These are phyloP conservation scores for Botryotinia narcissicola DNA, from an alignment of 2,329 filamentous ascomycete species.

Conservation along the genomic window DNA sequence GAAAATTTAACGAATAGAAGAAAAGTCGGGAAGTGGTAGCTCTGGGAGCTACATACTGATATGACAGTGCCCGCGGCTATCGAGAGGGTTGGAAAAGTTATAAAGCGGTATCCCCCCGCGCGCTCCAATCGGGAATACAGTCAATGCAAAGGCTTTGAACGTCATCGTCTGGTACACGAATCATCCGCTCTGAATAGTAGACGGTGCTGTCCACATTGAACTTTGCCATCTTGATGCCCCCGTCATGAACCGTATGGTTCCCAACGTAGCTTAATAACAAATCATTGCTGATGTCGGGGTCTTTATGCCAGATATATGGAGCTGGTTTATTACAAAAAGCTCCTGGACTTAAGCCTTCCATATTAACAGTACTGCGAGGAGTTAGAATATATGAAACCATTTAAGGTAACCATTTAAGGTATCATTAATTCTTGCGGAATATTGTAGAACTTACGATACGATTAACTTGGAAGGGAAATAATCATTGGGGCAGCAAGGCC, in stretches of 20 bases:
- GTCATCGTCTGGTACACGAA: not conserved
- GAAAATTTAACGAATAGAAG: not conserved
- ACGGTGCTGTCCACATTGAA: not conserved
- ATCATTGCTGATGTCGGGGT: not conserved
- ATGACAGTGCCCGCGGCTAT: not conserved
- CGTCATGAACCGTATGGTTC: not conserved
- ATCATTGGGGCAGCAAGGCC: not conserved
- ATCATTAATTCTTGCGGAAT: not conserved
- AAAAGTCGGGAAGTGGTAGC: not conserved
- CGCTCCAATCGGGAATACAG: not conserved
- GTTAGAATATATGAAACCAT: not conserved
- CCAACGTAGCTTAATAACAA: not conserved
- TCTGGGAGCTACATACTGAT: not conserved
- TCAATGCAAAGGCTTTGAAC: not conserved
- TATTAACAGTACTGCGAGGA: not conserved
- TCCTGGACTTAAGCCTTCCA: not conserved
- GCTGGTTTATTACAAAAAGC: not conserved
- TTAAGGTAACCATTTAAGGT: not conserved
- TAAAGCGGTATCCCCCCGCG: constrained; percentile 5
- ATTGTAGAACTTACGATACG: not conserved
- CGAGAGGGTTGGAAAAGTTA: not conserved
- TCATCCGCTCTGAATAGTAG: not conserved
- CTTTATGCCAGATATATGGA: not conserved
- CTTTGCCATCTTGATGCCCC: not conserved
- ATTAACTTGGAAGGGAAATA: not conserved